These are phyloP conservation scores for Citeromyces matritensis DNA, from an alignment of 805 yeast species.

Conservation along the genomic window DNA sequence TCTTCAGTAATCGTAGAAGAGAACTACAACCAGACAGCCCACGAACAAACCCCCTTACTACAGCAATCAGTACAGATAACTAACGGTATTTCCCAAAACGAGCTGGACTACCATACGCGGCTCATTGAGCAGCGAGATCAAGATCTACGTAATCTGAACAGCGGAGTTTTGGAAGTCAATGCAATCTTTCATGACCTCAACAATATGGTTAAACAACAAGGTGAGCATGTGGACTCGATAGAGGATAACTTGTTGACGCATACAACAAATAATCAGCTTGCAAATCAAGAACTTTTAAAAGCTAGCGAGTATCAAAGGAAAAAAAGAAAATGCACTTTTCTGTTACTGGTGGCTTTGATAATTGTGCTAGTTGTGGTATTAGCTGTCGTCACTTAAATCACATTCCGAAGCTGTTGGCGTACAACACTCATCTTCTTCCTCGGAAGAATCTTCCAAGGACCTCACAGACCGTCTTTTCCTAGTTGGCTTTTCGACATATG, in stretches of 20 bases:
- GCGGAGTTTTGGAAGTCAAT: constrained; percentile 75
- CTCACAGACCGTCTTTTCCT: too few relatives aligned
- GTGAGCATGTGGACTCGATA: constrained; percentile 68
- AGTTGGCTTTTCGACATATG: too few relatives aligned
- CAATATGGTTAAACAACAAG: constrained; percentile 69
- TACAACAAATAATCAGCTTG: constrained; percentile 51
- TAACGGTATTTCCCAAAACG: constrained; percentile 20
- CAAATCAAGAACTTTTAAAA: constrained; percentile 51
- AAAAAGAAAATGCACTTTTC: constrained; percentile 62
- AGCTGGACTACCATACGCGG: constrained; percentile 47
- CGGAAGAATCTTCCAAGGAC: too few relatives aligned
- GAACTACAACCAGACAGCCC: constrained; percentile 4
- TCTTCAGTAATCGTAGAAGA: constrained; percentile 20
- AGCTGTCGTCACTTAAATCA: constrained; percentile 26
- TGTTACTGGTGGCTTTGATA: constrained; percentile 40
- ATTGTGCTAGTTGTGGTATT: constrained; percentile 45
- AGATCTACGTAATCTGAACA: constrained; percentile 57
- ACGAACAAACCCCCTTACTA: constrained; percentile 1
- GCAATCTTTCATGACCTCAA: constrained; percentile 75
- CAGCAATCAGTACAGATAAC: constrained; percentile 5
- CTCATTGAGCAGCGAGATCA: constrained; percentile 59
- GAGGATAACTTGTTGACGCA: constrained; percentile 63
- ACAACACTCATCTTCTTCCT: too few relatives aligned
- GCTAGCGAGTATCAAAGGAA: constrained; percentile 66
- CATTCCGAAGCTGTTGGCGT: not conserved